Percentiles rank a stretch among this genome's conserved stretches.
phyloP scores from a whole-genome alignment of 306 rosid genomes.

The Mucuna pruriens region DNA sequence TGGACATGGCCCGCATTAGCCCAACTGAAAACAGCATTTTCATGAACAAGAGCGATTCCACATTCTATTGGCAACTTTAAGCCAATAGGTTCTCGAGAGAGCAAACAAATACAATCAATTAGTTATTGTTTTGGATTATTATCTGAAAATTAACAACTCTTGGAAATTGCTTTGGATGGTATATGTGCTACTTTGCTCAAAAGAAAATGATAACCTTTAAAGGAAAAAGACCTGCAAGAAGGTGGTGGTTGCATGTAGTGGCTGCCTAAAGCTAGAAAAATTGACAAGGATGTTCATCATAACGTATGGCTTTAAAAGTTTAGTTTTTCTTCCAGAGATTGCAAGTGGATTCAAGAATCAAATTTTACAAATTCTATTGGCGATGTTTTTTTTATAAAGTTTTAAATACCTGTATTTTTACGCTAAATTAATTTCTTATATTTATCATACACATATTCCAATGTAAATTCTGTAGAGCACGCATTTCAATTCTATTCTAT shows the following conservation, averaged over 20 bases:
- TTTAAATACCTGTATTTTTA: background rate
- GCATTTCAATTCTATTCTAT: no score
- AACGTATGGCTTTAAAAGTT: background rate
- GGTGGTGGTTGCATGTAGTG: conserved; percentile 32
- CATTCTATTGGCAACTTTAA: conserved; percentile 30
- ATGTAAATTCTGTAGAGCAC: no score
- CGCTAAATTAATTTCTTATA: no score
- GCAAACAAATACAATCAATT: conserved; percentile 2
- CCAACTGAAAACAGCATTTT: conserved; percentile 28
- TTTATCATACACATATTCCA: no score
- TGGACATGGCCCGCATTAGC: conserved; percentile 39
- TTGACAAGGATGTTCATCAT: background rate
- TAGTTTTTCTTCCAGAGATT: background rate
- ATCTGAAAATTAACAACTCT: conserved; percentile 8
- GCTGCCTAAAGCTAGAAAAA: conserved; percentile 5
- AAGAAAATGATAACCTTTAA: conserved; percentile 25
- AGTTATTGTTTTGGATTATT: conserved; percentile 31
- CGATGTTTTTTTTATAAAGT: background rate
- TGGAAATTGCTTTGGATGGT: conserved; percentile 36
- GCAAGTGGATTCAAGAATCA: conserved; percentile 22
- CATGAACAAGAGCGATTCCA: conserved; percentile 29
- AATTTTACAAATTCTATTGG: background rate
- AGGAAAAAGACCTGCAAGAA: conserved; percentile 43
- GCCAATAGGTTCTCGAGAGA: conserved; percentile 23
- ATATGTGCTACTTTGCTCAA: conserved; percentile 35